Conservation (phyloP, 345 rosid genomes). For the Citrus trifoliata region DNA sequence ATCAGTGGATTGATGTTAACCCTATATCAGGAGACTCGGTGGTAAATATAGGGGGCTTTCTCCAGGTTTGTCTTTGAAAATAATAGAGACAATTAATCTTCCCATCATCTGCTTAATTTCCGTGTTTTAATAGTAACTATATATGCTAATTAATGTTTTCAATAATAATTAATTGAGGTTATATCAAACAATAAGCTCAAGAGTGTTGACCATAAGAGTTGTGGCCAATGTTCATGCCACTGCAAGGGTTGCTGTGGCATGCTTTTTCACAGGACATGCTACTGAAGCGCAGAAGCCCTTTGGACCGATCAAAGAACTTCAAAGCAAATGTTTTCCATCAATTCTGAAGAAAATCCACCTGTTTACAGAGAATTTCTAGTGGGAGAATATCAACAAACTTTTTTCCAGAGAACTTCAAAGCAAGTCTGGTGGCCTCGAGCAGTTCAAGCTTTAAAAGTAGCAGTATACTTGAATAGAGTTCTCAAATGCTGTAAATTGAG, state of each 20-base stretch:
- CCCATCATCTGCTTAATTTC: too few relatives aligned
- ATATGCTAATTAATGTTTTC: too few relatives aligned
- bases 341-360: slow-evolving; percentile 29
- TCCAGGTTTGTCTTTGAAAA: neutral
- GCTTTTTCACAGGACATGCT: slow-evolving; percentile 22
- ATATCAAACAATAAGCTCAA: slow-evolving; percentile 44
- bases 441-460: slow-evolving; percentile 9
- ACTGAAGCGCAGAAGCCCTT: neutral
- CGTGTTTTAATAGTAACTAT: neutral
- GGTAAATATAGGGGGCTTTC: slow-evolving; percentile 16
- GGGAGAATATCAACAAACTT: slow-evolving; percentile 12
- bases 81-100: neutral
- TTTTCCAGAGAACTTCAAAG: slow-evolving; percentile 15
- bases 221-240: slow-evolving; percentile 28
- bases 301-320: slow-evolving; percentile 30
- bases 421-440: slow-evolving; percentile 11
- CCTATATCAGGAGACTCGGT: slow-evolving; percentile 10
- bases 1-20: slow-evolving; percentile 19
- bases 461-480: too few relatives aligned
- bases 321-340: too few relatives aligned
- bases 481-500: too few relatives aligned
- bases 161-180: slow-evolving; percentile 22
- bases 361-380: slow-evolving; percentile 16
- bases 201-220: slow-evolving; percentile 51
- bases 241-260: slow-evolving; percentile 46